phyloP scores from a whole-genome alignment of 345 rosid genomes.

The Raphanus sativus region DNA sequence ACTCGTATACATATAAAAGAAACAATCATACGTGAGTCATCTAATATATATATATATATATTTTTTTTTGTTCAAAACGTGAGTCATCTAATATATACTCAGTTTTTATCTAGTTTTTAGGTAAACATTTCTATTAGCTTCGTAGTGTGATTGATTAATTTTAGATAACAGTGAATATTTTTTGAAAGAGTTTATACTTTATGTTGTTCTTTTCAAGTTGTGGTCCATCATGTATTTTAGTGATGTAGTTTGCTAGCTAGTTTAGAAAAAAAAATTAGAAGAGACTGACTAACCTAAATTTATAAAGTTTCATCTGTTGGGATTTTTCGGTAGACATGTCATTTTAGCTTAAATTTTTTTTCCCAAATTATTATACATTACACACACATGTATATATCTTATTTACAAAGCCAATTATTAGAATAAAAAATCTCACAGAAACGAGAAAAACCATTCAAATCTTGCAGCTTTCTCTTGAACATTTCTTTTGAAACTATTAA shows the following conservation, averaged over 20 bases:
- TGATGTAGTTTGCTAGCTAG: background rate
- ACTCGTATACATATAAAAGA: background rate
- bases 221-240: too few species aligned
- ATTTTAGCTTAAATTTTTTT: background rate
- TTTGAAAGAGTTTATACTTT: too few species aligned
- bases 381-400: background rate
- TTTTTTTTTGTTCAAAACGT: too few species aligned
- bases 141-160: too few species aligned
- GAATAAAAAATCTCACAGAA: background rate
- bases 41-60: too few species aligned
- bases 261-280: background rate
- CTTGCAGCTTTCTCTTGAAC: background rate
- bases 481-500: background rate
- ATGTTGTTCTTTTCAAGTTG: too few species aligned
- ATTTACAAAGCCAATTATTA: background rate
- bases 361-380: background rate
- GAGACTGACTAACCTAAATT: background rate
- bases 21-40: too few species aligned
- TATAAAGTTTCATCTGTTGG: too few species aligned
- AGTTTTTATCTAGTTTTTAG: too few species aligned
- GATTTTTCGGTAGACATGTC: background rate
- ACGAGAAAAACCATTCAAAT: background rate
- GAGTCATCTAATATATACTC: too few species aligned
- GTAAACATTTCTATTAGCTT: too few species aligned
- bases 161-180: too few species aligned